A percentile compares a stretch with the other conserved stretches of the same genome.
phyloP scores from a whole-genome alignment of 2,329 filamentous ascomycete species.

The Ophiobolus disseminans region DNA sequence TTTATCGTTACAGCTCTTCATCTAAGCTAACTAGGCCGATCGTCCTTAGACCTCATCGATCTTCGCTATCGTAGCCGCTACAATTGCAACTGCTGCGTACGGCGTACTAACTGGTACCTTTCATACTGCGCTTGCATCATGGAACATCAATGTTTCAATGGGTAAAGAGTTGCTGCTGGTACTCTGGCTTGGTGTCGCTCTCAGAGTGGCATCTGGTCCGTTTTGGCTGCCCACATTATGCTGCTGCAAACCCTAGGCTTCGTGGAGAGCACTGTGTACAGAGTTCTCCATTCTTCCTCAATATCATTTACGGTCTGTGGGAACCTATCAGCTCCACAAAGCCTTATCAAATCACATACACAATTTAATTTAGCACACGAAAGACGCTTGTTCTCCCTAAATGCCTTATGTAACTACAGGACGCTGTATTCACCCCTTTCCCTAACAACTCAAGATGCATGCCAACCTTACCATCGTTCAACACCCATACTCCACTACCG shows the following conservation, averaged over 20 bases:
- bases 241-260: neutral
- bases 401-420: too few species aligned
- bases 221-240: neutral
- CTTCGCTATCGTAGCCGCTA: neutral
- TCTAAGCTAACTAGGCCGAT: neutral
- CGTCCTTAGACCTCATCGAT: neutral
- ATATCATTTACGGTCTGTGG: too few species aligned
- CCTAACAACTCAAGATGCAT: too few species aligned
- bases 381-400: too few species aligned
- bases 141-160: neutral
- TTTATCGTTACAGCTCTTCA: neutral
- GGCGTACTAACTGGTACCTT: neutral
- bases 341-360: too few species aligned
- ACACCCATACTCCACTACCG: too few species aligned
- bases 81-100: neutral
- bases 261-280: too few species aligned
- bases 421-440: too few species aligned
- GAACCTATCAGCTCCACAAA: too few species aligned
- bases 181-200: neutral
- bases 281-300: too few species aligned
- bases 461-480: too few species aligned
- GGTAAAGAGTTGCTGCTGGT: neutral
- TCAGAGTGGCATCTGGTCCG: neutral
- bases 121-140: neutral
- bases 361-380: too few species aligned